Evolutionary conservation across 1,284 basidiomycete species (phyloP).

Genomic region (Crepidotus sp.): DNA sequence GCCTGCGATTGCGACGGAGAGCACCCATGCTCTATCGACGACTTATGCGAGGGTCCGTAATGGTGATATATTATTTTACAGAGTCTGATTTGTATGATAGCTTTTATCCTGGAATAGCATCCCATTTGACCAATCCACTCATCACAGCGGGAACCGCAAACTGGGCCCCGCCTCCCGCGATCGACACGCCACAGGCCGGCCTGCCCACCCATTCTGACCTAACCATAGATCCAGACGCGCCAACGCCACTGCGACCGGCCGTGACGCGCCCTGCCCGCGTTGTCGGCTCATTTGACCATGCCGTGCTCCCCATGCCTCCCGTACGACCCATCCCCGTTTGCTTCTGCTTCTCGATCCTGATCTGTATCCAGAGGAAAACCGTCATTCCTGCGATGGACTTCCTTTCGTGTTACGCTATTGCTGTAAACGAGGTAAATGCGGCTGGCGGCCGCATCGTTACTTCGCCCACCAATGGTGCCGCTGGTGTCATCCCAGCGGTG

Average conservation of each 20-base stretch:
- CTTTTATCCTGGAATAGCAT: constrained; percentile 62
- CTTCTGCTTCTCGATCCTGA: constrained; percentile 6
- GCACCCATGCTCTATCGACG: constrained; percentile 83
- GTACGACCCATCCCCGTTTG: constrained; percentile 28
- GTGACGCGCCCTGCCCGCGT: constrained; percentile 42
- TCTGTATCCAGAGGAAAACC: constrained; percentile 53
- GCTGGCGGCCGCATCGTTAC: constrained; percentile 74
- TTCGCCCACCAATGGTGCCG: constrained; percentile 80
- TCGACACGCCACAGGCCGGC: constrained; percentile 25
- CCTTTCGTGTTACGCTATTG: constrained; percentile 86
- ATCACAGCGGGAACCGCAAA: constrained; percentile 35
- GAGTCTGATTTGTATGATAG: constrained; percentile 25
- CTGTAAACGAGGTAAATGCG: constrained; percentile 41
- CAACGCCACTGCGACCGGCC: constrained; percentile 10
- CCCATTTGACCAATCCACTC: constrained; percentile 29
- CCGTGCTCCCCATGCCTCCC: constrained; percentile 73
- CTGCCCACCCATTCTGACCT: constrained; percentile 9
- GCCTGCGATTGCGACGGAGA: constrained; percentile 69
- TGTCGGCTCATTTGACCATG: constrained; percentile 75
- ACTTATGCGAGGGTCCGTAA: constrained; percentile 69
- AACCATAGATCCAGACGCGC: constrained; percentile 8
- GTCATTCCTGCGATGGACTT: constrained; percentile 93
- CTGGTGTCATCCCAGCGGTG: constrained; percentile 89
- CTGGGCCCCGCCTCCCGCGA: constrained; percentile 24
- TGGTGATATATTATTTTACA: constrained; percentile 20